Conservation (phyloP, 2,329 filamentous ascomycete species). For the Phaeosphaeria sp. region DNA sequence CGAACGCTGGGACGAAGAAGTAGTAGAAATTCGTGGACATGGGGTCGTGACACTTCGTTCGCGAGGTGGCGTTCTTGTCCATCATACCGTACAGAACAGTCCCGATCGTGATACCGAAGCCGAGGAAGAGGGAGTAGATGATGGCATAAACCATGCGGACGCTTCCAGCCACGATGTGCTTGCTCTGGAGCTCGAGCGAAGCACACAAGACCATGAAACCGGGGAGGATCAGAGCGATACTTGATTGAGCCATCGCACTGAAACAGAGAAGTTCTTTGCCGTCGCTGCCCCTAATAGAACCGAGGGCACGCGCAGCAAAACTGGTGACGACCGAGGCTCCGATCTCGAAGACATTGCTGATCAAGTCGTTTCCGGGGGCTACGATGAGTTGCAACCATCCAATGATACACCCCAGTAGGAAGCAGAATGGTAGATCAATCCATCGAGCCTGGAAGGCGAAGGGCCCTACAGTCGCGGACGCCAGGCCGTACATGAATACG, state of each 20-base stretch:
- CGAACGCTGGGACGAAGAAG: slow-evolving; percentile 76
- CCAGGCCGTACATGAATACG: slow-evolving; percentile 76
- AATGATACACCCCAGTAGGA: slow-evolving; percentile 76
- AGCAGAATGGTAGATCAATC: slow-evolving; percentile 79
- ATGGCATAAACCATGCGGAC: slow-evolving; percentile 61
- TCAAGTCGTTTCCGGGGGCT: slow-evolving; percentile 75
- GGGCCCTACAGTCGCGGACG: slow-evolving; percentile 76
- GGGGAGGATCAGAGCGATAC: slow-evolving; percentile 58
- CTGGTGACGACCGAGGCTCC: slow-evolving; percentile 58
- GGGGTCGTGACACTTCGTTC: slow-evolving; percentile 52
- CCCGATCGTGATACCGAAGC: slow-evolving; percentile 60
- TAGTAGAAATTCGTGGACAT: slow-evolving; percentile 66
- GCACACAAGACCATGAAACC: slow-evolving; percentile 61
- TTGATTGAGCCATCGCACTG: slow-evolving; percentile 58
- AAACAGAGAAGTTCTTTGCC: slow-evolving; percentile 57
- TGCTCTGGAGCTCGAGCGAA: slow-evolving; percentile 57
- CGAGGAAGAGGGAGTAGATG: slow-evolving; percentile 61
- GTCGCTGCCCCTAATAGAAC: slow-evolving; percentile 50
- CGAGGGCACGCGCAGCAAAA: slow-evolving; percentile 57
- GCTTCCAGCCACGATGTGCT: slow-evolving; percentile 58
- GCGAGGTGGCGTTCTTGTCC: slow-evolving; percentile 55
- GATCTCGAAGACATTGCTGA: slow-evolving; percentile 62
- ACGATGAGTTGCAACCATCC: slow-evolving; percentile 77
- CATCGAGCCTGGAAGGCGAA: slow-evolving; percentile 80
- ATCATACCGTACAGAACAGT: slow-evolving; percentile 58